Conservation (phyloP, 2,329 filamentous ascomycete species). For the Diaporthe eres region DNA sequence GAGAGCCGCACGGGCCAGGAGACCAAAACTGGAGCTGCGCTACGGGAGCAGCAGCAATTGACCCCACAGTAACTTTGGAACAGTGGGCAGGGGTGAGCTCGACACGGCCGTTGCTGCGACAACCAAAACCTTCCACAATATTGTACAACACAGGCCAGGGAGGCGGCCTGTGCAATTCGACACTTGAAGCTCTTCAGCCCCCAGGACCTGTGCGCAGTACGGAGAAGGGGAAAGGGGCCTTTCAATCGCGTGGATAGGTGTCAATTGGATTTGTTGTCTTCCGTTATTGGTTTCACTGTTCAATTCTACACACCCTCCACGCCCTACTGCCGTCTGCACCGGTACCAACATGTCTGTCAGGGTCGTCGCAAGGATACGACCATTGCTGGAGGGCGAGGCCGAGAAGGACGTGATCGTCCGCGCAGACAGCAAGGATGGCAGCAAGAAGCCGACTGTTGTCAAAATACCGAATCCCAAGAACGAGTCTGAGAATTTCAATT, state of each 20-base stretch:
- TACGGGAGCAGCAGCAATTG: neutral
- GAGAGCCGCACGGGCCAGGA: constrained; percentile 7
- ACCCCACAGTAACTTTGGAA: constrained; percentile 11
- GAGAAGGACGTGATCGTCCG: constrained; percentile 90
- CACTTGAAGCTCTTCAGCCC: constrained; percentile 13
- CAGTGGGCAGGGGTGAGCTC: constrained; percentile 14
- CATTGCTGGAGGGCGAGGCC: constrained; percentile 86
- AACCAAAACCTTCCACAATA: constrained; percentile 25
- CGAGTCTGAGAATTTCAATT: constrained; percentile 89
- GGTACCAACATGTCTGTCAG: constrained; percentile 73
- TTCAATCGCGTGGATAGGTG: neutral
- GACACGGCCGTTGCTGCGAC: constrained; percentile 23
- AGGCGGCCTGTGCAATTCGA: neutral
- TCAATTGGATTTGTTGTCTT: neutral
- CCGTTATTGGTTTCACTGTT: neutral
- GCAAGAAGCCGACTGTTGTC: constrained; percentile 77
- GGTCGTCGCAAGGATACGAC: constrained; percentile 92
- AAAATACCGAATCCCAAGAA: constrained; percentile 97
- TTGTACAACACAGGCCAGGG: constrained; percentile 8
- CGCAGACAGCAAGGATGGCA: constrained; percentile 73
- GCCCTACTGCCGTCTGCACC: neutral
- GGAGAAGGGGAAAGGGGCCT: constrained; percentile 26
- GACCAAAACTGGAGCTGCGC: neutral
- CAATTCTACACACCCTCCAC: neutral
- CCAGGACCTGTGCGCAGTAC: constrained; percentile 6